Percentiles rank a stretch among this genome's conserved stretches.
phyloP scores from a whole-genome alignment of 2,329 filamentous ascomycete species.

The Trichophyton simii region DNA sequence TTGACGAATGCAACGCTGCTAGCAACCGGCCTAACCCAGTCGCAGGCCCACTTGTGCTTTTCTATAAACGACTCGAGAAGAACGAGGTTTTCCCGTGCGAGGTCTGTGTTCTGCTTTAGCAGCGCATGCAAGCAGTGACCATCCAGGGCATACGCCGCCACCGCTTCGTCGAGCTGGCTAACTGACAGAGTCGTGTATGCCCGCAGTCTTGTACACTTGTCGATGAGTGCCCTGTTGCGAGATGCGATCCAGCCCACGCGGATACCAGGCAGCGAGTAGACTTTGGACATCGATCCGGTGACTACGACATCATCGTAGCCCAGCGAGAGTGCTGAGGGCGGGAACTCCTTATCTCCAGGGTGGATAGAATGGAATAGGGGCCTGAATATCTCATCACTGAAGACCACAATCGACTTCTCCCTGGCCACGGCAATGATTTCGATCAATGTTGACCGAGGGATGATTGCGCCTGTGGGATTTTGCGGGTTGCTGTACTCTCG shows the following conservation, averaged over 20 bases:
- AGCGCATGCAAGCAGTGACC: constrained; percentile 51
- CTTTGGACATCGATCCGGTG: constrained; percentile 75
- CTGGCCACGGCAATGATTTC: constrained; percentile 52
- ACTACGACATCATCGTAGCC: constrained; percentile 59
- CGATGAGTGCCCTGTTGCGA: constrained; percentile 49
- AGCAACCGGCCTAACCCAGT: constrained; percentile 62
- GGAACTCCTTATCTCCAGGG: constrained; percentile 42
- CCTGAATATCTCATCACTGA: constrained; percentile 72
- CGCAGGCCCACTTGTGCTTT: constrained; percentile 49
- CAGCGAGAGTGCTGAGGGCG: constrained; percentile 57
- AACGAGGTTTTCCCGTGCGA: constrained; percentile 56
- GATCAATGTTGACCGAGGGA: constrained; percentile 49
- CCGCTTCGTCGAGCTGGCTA: constrained; percentile 65
- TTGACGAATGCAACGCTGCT: constrained; percentile 70
- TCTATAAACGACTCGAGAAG: constrained; percentile 57
- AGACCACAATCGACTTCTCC: constrained; percentile 50
- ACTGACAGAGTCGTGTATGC: constrained; percentile 83
- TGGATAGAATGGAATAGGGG: constrained; percentile 64
- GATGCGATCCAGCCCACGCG: constrained; percentile 73
- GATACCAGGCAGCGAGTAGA: constrained; percentile 70
- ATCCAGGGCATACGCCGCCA: constrained; percentile 63
- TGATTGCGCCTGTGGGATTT: constrained; percentile 65
- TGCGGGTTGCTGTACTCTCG: constrained; percentile 55
- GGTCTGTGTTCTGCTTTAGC: constrained; percentile 49
- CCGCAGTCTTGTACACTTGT: constrained; percentile 50